Percentiles rank a stretch among this genome's conserved stretches.
Conservation (phyloP, 2,329 filamentous ascomycete genomes). For the Clarireedia homoeocarpa region DNA sequence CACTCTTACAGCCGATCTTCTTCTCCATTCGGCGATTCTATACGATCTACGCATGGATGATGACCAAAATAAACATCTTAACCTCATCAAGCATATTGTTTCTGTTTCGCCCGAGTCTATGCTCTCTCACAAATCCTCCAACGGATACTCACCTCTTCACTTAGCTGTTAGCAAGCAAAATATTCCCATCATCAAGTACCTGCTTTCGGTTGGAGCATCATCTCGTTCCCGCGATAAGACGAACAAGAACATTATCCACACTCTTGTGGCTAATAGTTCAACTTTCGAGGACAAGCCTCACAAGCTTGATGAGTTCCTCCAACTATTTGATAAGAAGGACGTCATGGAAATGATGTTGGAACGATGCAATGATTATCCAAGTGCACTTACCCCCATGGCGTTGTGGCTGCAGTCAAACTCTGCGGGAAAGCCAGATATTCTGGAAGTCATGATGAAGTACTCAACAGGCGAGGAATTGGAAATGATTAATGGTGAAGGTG, state of each 20-base stretch:
- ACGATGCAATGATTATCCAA: conserved; percentile 43
- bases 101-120: conserved; percentile 47
- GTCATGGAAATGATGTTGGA: conserved; percentile 51
- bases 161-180: conserved; percentile 52
- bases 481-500: conserved; percentile 55
- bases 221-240: conserved; percentile 53
- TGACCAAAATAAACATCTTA: conserved; percentile 33
- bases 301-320: conserved; percentile 41
- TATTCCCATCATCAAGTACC: conserved; percentile 46
- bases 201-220: conserved; percentile 63
- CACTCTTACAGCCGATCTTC: conserved; percentile 43
- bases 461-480: conserved; percentile 49
- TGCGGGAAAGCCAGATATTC: conserved; percentile 31
- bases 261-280: conserved; percentile 32
- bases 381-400: conserved; percentile 57
- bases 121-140: conserved; percentile 52
- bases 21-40: conserved; percentile 60
- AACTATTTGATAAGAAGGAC: conserved; percentile 50
- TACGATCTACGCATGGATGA: conserved; percentile 17
- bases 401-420: conserved; percentile 33
- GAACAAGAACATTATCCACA: conserved; percentile 64
- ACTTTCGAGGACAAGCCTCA: background rate
- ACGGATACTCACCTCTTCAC: conserved; percentile 59
- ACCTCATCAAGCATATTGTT: conserved; percentile 58
- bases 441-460: conserved; percentile 45